These are phyloP conservation scores for Petrea volubilis DNA, from an alignment of 257 asterid genomes.

Conservation along the genomic window DNA sequence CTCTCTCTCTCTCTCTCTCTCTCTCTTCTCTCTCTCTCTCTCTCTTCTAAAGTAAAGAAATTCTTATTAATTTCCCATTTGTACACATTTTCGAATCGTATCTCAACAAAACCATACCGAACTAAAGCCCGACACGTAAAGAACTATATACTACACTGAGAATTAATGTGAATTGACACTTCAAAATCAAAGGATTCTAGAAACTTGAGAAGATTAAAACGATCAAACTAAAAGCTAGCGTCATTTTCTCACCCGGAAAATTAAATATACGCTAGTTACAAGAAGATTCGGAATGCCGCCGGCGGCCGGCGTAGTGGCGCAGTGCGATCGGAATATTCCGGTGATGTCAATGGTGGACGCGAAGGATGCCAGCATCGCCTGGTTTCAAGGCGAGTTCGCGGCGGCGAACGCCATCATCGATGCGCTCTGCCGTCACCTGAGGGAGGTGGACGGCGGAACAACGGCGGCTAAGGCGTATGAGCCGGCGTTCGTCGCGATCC, in stretches of 20 bases:
- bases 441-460: slow-evolving; percentile 59
- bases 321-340: slow-evolving; percentile 50
- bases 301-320: slow-evolving; percentile 60
- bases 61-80: too few relatives aligned
- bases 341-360: slow-evolving; percentile 58
- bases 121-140: too few relatives aligned
- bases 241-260: slow-evolving; percentile 12
- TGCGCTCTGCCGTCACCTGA: slow-evolving; percentile 74
- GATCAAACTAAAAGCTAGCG: background rate
- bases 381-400: slow-evolving; percentile 95
- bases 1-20: too few relatives aligned
- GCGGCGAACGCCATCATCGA: slow-evolving; percentile 99
- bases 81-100: too few relatives aligned
- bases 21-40: too few relatives aligned
- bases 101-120: too few relatives aligned
- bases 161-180: too few relatives aligned
- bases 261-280: slow-evolving; percentile 21
- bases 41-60: too few relatives aligned
- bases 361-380: slow-evolving; percentile 82
- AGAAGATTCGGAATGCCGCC: slow-evolving; percentile 69
- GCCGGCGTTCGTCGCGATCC: slow-evolving; percentile 55
- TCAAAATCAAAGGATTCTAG: too few relatives aligned
- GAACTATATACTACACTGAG: too few relatives aligned
- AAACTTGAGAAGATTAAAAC: too few relatives aligned
- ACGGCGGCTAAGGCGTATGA: slow-evolving; percentile 40